Percentiles rank a stretch among this genome's conserved stretches.
phyloP scores from a whole-genome alignment of 805 yeast species.

The Lachancea sp. region DNA sequence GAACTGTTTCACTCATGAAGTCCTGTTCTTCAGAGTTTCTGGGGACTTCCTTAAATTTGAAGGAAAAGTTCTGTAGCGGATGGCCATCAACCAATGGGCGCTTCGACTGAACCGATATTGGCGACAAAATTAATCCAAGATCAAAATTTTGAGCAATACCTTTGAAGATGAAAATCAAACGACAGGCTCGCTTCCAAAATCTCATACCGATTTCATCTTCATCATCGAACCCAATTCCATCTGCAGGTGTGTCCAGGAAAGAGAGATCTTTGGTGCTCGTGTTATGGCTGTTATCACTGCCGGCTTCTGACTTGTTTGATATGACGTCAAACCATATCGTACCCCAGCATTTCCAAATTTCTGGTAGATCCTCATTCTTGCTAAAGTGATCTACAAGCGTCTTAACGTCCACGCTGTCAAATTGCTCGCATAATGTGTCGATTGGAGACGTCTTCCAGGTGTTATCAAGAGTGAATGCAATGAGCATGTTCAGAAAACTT shows the following conservation, averaged over 20 bases:
- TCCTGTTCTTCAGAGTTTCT: slow-evolving; percentile 2
- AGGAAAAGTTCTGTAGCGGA: slow-evolving; percentile 20
- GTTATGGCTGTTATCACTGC: slow-evolving; percentile 37
- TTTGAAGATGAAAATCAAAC: slow-evolving; percentile 28
- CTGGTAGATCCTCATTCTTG: slow-evolving; percentile 58
- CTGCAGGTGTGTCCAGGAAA: slow-evolving; percentile 55
- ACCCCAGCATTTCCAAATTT: slow-evolving; percentile 84
- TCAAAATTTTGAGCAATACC: slow-evolving; percentile 23
- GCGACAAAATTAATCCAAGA: slow-evolving; percentile 8
- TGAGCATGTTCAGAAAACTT: slow-evolving; percentile 54
- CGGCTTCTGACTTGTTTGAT: slow-evolving; percentile 44
- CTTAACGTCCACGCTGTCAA: slow-evolving; percentile 27
- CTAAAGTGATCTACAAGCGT: slow-evolving; percentile 45
- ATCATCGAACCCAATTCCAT: slow-evolving; percentile 47
- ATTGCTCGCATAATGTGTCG: slow-evolving; percentile 22
- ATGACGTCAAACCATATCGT: slow-evolving; percentile 70
- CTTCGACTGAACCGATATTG: slow-evolving; percentile 8
- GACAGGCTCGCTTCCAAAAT: slow-evolving; percentile 32
- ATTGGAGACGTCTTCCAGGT: slow-evolving; percentile 15
- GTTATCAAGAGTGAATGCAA: slow-evolving; percentile 32
- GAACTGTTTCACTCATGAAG: slow-evolving; percentile 1
- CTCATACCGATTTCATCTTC: slow-evolving; percentile 31
- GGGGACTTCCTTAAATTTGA: slow-evolving; percentile 16
- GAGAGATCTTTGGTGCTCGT: slow-evolving; percentile 55
- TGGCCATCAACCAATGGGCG: slow-evolving; percentile 14